Base-by-base conservation (phyloP, 768 basidiomycete genomes). In the Infundibulicybe gibba region DNA sequence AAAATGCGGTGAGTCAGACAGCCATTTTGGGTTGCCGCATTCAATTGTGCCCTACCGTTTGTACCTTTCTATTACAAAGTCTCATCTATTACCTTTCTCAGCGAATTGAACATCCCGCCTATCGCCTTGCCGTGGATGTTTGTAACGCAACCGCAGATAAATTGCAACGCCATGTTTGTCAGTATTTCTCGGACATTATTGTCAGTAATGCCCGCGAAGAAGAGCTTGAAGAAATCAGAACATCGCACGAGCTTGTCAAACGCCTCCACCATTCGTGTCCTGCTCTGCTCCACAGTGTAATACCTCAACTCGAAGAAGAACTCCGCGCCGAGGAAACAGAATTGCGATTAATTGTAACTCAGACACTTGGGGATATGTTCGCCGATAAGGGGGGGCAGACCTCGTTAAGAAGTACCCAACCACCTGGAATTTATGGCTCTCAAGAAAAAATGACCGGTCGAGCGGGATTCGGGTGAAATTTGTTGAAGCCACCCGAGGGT, bases 181-280 rank as follows among this genome's bases (percentile, higher is more conserved):
- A 89, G 55, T 94, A 97, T 67, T 97, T 99, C 61, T 87, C 90
- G 17, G 94, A 97, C 56, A 83, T 90, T 49, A 88, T 94, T 56
- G 77, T 84, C 40, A 71, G 72, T 12, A 72, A 74, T 49, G 71
- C 80, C n/a, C 50, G 59, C 52, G 79, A 85, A 11, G 85, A 87
- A 41, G 79, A 86, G 48, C 75, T 77, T 48, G 74, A 77, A 31
- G 82, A 90, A 49, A 82, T 92, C 43, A 77, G 81, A 50, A 75
- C 73, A 3, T 86, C 91, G 3, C 95, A 97, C 64, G 78, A 82
- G 32, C 87, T 97, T 53, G 85, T 98, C 66, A 85, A 88, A 57
- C 82, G 81, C 14, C 75, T 98, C 5, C 82, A 89, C 61, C 79
- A 79, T 17, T 79, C 85, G 20, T 93, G 87, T 62, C 92, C 95